phyloP scores from a whole-genome alignment of 257 asterid species.

The Nicotiana sylvestris region DNA sequence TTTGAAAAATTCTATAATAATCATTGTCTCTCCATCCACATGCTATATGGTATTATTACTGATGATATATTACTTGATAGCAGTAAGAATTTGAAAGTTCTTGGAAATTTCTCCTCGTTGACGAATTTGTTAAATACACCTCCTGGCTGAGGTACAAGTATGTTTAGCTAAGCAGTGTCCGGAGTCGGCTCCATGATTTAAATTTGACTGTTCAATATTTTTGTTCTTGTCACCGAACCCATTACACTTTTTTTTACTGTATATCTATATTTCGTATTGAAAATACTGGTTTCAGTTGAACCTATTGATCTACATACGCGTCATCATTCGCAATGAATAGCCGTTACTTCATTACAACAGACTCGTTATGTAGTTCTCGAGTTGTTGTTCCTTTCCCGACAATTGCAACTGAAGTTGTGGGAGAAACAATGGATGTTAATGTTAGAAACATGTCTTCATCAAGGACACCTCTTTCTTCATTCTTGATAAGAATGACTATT shows the following conservation, averaged over 20 bases:
- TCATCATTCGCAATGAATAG: constrained; percentile 33
- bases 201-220: no score
- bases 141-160: background rate
- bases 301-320: background rate
- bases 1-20: no score
- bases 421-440: constrained; percentile 31
- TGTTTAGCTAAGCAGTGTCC: background rate
- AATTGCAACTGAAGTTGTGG: constrained; percentile 23
- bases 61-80: background rate
- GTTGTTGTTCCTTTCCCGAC: constrained; percentile 36
- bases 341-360: constrained; percentile 49
- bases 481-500: constrained; percentile 63
- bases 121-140: background rate
- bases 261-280: no score
- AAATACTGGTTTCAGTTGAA: no score
- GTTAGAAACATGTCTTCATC: constrained; percentile 35
- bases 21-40: no score
- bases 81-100: background rate
- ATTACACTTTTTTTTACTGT: no score
- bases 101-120: background rate
- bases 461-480: constrained; percentile 28
- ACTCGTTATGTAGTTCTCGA: constrained; percentile 43
- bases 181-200: no score
- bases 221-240: no score
- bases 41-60: background rate